A percentile compares a stretch with the other conserved stretches of the same genome.
phyloP scores from a whole-genome alignment of 768 basidiomycete genomes.

The Agrocybe praecox region DNA sequence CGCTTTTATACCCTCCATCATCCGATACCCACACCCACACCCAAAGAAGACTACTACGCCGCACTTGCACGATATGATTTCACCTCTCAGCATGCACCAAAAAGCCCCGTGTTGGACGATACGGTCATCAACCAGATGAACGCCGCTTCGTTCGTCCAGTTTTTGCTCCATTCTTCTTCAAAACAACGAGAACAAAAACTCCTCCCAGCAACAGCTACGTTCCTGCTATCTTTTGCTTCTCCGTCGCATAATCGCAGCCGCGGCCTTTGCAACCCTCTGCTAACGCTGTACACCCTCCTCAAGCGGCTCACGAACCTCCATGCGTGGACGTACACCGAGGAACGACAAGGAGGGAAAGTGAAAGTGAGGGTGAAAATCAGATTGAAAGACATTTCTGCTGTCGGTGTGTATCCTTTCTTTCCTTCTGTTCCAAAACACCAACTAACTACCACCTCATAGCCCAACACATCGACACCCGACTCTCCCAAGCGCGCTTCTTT shows the following conservation, averaged over 20 bases:
- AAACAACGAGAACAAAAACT: constrained; percentile 18
- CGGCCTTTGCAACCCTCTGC: constrained; percentile 11
- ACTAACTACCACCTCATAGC: constrained; percentile 34
- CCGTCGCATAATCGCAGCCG: constrained; percentile 10
- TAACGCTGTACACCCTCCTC: constrained; percentile 15
- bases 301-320: constrained; percentile 18
- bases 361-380: constrained; percentile 5
- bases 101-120: constrained; percentile 30
- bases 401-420: constrained; percentile 26
- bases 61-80: constrained; percentile 40
- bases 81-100: constrained; percentile 25
- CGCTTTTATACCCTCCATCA: constrained; percentile 67
- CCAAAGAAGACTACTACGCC: constrained; percentile 22
- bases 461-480: constrained; percentile 62
- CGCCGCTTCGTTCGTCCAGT: constrained; percentile 37
- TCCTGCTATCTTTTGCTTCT: constrained; percentile 26
- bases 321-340: constrained; percentile 18
- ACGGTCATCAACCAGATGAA: constrained; percentile 49
- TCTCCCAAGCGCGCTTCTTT: constrained; percentile 48
- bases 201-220: constrained; percentile 25
- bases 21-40: too few species aligned
- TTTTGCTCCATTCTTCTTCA: constrained; percentile 12
- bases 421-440: neutral
- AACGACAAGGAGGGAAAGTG: constrained; percentile 2
- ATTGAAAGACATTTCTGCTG: constrained; percentile 47